Evolutionary conservation across 2,329 filamentous ascomycete genomes (phyloP).

Genomic region (Orbilia oligospora): DNA sequence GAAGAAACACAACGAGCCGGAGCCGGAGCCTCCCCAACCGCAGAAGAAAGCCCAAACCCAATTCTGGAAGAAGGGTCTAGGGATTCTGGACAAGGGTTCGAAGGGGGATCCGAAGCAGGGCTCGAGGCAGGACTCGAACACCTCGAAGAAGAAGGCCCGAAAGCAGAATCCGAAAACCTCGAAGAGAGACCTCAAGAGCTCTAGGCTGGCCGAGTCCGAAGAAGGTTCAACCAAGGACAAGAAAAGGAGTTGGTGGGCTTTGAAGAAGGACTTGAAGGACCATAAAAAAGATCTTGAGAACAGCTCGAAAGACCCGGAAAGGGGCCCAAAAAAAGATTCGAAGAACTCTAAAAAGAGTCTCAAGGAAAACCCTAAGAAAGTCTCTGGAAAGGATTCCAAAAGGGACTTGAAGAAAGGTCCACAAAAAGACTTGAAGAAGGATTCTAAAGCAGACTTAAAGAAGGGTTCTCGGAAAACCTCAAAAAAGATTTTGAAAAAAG

Average conservation of each 20-base stretch:
- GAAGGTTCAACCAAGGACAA: background rate
- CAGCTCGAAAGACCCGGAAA: background rate
- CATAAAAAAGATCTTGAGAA: background rate
- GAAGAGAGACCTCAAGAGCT: constrained; percentile 1
- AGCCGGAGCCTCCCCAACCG: background rate
- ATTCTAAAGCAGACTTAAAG: background rate
- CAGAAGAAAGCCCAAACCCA: background rate
- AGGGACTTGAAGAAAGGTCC: background rate
- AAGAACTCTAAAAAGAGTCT: background rate
- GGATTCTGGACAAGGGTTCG: background rate
- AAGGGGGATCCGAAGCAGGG: background rate
- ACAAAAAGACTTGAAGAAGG: background rate
- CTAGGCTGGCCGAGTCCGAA: background rate
- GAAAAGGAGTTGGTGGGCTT: background rate
- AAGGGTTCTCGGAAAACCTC: too few relatives aligned
- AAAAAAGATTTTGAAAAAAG: background rate
- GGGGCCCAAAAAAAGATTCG: constrained; percentile 5
- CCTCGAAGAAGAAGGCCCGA: constrained; percentile 7
- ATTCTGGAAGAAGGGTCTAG: constrained; percentile 13
- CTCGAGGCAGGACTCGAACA: background rate
- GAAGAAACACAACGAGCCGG: background rate
- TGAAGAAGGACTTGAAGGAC: background rate
- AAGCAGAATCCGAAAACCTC: constrained; percentile 6
- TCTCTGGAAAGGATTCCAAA: background rate
- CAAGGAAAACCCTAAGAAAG: background rate